Base-by-base conservation (phyloP, 1,139 yeast genomes). In the Scheffersomyces stambukii region DNA sequence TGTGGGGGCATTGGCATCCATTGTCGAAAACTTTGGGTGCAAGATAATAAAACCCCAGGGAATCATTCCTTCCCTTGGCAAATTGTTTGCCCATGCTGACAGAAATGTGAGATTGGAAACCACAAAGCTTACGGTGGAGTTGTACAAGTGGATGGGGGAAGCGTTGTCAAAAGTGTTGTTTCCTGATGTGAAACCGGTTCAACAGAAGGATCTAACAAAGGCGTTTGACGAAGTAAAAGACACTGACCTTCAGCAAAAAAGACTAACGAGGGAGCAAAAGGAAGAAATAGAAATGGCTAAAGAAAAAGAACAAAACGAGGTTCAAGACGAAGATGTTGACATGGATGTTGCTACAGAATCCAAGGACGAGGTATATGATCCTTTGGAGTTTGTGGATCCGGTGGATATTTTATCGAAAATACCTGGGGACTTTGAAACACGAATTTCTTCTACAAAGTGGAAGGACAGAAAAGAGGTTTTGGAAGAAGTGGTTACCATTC, bases 391-490 rank as follows among this genome's bases (percentile, higher is more conserved):
- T 36, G 40, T 65, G 24, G 69, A 64, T 21, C 70, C 73, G 2
- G 60, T 77, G 4, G 81, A 78, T 19, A 78, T 89, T 1, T 52
- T 82, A 25, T 55, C 72, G 16, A 77, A 77, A 39, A 46, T 89
- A 2, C 96, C 97, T 0, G 46, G 58, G 4, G 78, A 79, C 43
- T 71, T 88, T 35, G 52, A 69, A 13, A 47, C 65, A 2, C 63
- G 77, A 39, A 57, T 86, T 17, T 52, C 67, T 2, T 79, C 89
- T 1, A 41, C 79, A 1, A 78, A 81, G 44, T 91, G 98, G 98
- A 88, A 89, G 50, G 97, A 88, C 33, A 70, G 98, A 41, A 88
- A 84, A 35, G 96, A 84, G 41, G 88, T 73, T 0, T 63, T 93
- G 37, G 94, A 86, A 31, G 88, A 80, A 41, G 72, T 81, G 2